Base-by-base conservation (phyloP, 2,329 filamentous ascomycete species). In the Neospermospora avenae region DNA sequence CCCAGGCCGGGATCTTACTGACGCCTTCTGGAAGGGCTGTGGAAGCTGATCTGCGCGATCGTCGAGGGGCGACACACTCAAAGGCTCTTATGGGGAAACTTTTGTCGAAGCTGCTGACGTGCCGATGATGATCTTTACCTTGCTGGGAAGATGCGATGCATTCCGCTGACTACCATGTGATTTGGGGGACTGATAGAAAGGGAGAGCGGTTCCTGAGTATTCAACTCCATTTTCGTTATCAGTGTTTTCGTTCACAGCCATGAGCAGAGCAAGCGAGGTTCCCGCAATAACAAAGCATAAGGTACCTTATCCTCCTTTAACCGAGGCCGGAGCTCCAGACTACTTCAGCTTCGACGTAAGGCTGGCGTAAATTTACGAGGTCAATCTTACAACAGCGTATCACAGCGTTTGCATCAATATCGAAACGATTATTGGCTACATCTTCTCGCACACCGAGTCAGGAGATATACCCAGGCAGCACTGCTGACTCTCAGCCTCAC, bases 21-120 rank as follows among this genome's bases (percentile, higher is more conserved):
- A 49, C 46, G 46, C 25, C 46, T 51, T 51, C 46, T 51, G 31
- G 46, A 51, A 51, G 31, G 28, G 46, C 28, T 14, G 46, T 51
- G 46, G 46, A 51, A 51, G 46, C 10, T n/a, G 14, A 51, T 51
- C 46, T 18, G 6, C 46, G 18, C 16, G 46, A 51, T 51, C 46
- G 28, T 51, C 31, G 28, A 37, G 46, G 46, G 46, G 28, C 28
- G 31, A 51, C 18, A 49, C 34, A 37, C 31, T 51, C 46, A 22
- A 34, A 13, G 3, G 3, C 11, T 20, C 10, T 3, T 2, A 7
- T n/a, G 13, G n/a, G 46, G 46, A 34, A 49, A 18, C 16, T 49
- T 34, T 49, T 49, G 46, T 49, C 46, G 46, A 37, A 31, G 46
- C 18, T 13, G n/a, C 46, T 25, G 46, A 51, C 22, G 28, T 51